These are phyloP conservation scores for Stephania cephalantha DNA, from an alignment of 164 flowering plant species.

Conservation along the genomic window DNA sequence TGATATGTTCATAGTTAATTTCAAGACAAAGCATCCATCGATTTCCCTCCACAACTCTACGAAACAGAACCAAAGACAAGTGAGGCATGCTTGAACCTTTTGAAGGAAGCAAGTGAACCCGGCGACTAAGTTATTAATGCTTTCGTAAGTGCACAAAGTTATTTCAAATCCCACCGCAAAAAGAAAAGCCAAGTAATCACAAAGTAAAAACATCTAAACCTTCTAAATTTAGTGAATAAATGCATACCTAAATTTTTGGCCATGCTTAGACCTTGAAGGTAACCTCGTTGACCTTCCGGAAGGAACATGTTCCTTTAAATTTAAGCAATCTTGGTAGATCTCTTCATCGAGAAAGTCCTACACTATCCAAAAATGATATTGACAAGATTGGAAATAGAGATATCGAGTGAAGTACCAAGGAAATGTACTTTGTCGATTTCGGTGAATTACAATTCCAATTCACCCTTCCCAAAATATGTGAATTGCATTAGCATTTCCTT, in stretches of 20 bases:
- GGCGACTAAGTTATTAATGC: conserved; percentile 27
- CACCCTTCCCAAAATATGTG: neutral
- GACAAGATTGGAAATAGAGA: neutral
- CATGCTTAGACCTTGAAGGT: conserved; percentile 51
- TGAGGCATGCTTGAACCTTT: no score
- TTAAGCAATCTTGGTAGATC: conserved; percentile 41
- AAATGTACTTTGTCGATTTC: no score
- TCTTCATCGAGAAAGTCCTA: conserved; percentile 53
- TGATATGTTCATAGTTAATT: no score
- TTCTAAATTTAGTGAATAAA: neutral
- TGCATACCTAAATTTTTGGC: conserved; percentile 57
- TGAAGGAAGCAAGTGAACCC: no score
- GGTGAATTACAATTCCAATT: neutral
- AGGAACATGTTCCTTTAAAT: no score
- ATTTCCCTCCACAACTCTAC: no score
- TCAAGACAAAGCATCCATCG: no score
- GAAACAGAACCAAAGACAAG: no score
- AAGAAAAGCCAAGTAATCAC: conserved; percentile 2
- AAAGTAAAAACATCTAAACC: conserved; percentile 5
- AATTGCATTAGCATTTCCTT: neutral
- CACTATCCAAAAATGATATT: conserved; percentile 7
- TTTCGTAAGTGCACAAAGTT: conserved; percentile 31
- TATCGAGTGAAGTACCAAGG: neutral
- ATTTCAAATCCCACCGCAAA: conserved; percentile 61
- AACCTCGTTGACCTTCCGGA: conserved; percentile 41